Base-by-base conservation (phyloP, 495 filamentous ascomycete species). In the Neurospora sp. region DNA sequence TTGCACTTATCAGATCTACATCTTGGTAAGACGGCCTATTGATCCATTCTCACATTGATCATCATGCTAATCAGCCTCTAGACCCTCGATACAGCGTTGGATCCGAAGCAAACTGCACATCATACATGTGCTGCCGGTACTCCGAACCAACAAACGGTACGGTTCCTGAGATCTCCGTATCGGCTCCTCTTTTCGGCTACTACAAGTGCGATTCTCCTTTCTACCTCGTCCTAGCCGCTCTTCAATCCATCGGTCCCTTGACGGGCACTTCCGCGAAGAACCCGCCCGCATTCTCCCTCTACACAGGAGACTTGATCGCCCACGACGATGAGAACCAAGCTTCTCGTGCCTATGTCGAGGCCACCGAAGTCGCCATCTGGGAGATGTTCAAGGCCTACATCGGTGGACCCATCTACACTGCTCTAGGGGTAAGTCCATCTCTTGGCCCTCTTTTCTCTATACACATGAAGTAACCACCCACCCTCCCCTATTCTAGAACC, bases 1-100 rank as follows among this genome's bases (percentile, higher is more conserved):
- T 79, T 89, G 11, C 89, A 90, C 77, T 73, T 91, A 75, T 89
- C 87, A 0, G 89, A 91, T 74, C 84, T 90, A 60, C 89, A 90
- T 75, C 80, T 90, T 7, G 77, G 77, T 75, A 37, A 75, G 77
- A 38, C 14, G 16, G 9, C 11, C 70, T 7, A 12, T 27, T n/a
- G 20, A 8, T 14, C 11, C 14, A 35, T 35, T 16, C 35, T 23
- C 14, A 23, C 5, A 4, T 16, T 39, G 31, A 72, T 39, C 14
- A 69, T 16, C 12, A 23, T 44, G n/a, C 39, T 71, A 14, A 44
- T 16, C 14, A 27, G 31, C n/a, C 3, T 39, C 4, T n/a, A 78
- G 89, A 90, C 82, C 85, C 89, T 23, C 80, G 88, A 54, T 90
- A 88, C 77, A 78, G 81, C 10, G 86, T 86, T 71, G 83, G 80